A percentile compares a stretch with the other conserved stretches of the same genome.
Evolutionary conservation across 2,329 filamentous ascomycete genomes (phyloP).

Genomic region (Zasmidium citrigriseum): DNA sequence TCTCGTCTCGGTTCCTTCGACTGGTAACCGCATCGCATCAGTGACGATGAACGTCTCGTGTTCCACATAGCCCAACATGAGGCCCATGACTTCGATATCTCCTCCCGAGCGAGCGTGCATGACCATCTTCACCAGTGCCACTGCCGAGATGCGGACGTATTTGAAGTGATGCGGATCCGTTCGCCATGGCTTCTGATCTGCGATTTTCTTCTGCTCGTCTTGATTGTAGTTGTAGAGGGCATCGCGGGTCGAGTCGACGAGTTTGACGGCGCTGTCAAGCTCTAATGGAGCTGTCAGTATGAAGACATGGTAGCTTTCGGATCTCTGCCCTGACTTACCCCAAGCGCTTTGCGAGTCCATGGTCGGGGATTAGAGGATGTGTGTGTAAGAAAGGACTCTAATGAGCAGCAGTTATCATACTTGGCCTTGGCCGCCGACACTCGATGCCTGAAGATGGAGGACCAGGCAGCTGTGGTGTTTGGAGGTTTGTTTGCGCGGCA

Average conservation of each 20-base stretch:
- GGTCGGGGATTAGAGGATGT: background rate
- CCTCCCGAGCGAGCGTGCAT: slow-evolving; percentile 98
- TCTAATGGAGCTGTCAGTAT: slow-evolving; percentile 56
- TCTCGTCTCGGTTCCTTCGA: slow-evolving; percentile 96
- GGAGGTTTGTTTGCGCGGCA: background rate
- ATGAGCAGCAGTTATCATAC: slow-evolving; percentile 18
- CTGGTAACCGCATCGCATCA: slow-evolving; percentile 88
- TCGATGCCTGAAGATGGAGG: background rate
- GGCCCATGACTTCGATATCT: slow-evolving; percentile 89
- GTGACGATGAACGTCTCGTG: slow-evolving; percentile 87
- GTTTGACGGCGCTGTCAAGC: slow-evolving; percentile 77
- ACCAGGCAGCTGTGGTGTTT: slow-evolving; percentile 2
- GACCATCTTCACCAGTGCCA: slow-evolving; percentile 96
- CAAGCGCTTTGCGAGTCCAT: slow-evolving; percentile 58
- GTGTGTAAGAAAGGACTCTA: slow-evolving; percentile 9
- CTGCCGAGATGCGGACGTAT: slow-evolving; percentile 86
- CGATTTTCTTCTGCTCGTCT: slow-evolving; percentile 66
- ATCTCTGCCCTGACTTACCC: slow-evolving; percentile 48
- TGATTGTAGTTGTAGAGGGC: slow-evolving; percentile 84
- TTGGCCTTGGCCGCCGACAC: slow-evolving; percentile 14
- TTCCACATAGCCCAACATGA: slow-evolving; percentile 95
- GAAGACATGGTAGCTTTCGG: background rate
- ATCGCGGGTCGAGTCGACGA: slow-evolving; percentile 84
- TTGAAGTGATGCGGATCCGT: slow-evolving; percentile 86
- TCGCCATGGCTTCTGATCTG: slow-evolving; percentile 70